A percentile compares a stretch with the other conserved stretches of the same genome.
phyloP scores from a whole-genome alignment of 2,329 filamentous ascomycete genomes.

The Metarhizium anisopliae region DNA sequence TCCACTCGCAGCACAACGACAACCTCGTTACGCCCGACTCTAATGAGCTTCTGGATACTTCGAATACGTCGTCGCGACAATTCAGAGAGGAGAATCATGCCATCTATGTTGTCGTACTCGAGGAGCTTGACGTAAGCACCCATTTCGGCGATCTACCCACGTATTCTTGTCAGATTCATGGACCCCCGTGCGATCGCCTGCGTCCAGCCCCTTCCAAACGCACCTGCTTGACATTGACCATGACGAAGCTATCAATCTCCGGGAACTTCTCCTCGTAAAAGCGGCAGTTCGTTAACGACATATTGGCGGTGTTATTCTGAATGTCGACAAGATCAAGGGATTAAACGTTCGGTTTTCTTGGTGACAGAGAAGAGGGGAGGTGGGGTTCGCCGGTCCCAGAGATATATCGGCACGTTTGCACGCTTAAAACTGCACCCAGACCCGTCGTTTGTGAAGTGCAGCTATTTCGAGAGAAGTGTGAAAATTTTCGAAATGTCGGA shows the following conservation, averaged over 20 bases:
- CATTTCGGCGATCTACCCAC: conserved; percentile 88
- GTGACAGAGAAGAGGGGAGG: conserved; percentile 9
- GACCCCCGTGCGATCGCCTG: not conserved
- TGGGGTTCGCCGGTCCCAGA: conserved; percentile 20
- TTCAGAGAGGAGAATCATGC: conserved; percentile 98
- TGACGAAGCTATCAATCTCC: conserved; percentile 99
- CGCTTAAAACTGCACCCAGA: not conserved
- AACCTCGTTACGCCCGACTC: conserved; percentile 95
- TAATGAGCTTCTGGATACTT: conserved; percentile 97
- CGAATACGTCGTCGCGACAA: conserved; percentile 96
- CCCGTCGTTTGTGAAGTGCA: not conserved
- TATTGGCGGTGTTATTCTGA: conserved; percentile 56
- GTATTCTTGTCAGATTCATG: conserved; percentile 5
- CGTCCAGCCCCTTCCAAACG: conserved; percentile 32
- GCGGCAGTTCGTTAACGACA: conserved; percentile 93
- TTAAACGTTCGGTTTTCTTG: conserved; percentile 14
- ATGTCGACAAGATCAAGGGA: conserved; percentile 16
- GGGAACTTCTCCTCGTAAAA: conserved; percentile 94
- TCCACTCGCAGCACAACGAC: conserved; percentile 97
- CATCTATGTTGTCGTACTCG: conserved; percentile 99
- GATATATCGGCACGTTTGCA: not conserved
- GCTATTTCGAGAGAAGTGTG: not conserved
- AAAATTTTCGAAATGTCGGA: not conserved
- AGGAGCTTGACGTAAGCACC: conserved; percentile 98
- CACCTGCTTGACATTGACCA: conserved; percentile 99